Base-by-base conservation (phyloP, 2,329 filamentous ascomycete genomes). In the Calonectria crousiana region DNA sequence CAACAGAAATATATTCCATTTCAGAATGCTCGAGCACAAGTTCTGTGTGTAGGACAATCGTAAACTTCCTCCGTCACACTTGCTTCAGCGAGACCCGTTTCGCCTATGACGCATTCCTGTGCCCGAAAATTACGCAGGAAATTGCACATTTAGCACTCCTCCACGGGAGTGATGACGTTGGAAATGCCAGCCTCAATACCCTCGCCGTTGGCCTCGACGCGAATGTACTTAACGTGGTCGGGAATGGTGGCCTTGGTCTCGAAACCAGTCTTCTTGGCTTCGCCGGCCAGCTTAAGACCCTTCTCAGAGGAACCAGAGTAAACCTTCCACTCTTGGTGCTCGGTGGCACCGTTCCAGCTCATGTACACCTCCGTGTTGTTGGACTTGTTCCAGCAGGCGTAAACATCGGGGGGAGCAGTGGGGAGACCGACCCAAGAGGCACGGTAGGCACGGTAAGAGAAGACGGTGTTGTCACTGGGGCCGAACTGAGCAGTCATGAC, bases 371-470 rank as follows among this genome's bases (percentile, higher is more conserved):
- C 56, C 4, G 56, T 60, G 20, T 28, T 18, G 56, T 60, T 60
- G 20, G 56, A 38, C 32, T 60, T 60, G n/a, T 60, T 60, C 56
- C 56, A 60, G 56, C 56, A 60, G 56, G 56, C 56, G 20, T 60
- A 60, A 23, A 38, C 56, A 4, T 60, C 34, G 36, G 56, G 56
- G n/a, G 56, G n/a, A 28, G 56, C 13, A 13, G 56, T 60, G 34
- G 56, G 56, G 4, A 26, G 32, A 8, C 56, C 56, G 14, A 60
- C 56, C 56, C 56, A 60, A 34, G 56, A 34, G 16, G 56, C 32
- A 60, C 56, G 56, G 56, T 60, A 60, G n/a, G 56, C 56, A 38
- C 56, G 56, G 56, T 60, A 60, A 38, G 56, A 60, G 32, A 60
- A 60, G 20, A 60, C 32, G 16, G 56, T 60, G 34, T 23, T 23